These are phyloP conservation scores for Cordyceps sp. DNA, from an alignment of 2,329 filamentous ascomycete species.

Conservation along the genomic window DNA sequence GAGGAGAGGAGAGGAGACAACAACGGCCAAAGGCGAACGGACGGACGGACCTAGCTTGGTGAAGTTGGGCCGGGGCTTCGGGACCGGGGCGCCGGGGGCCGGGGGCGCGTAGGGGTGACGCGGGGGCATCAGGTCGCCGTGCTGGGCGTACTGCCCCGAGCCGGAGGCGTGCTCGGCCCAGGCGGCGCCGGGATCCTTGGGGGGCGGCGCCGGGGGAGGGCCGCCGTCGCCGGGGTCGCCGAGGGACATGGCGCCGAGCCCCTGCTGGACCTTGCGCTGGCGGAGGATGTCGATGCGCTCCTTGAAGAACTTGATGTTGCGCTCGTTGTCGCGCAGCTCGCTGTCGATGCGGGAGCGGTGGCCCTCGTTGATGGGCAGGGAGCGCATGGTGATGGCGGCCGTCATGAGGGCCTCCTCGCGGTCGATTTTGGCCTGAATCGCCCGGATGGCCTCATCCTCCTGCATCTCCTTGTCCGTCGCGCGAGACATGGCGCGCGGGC, in stretches of 20 bases:
- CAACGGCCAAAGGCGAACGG: no score
- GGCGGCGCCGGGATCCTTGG: constrained; percentile 49
- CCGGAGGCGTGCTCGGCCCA: constrained; percentile 46
- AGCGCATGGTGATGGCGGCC: constrained; percentile 86
- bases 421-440: constrained; percentile 94
- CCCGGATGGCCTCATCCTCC: constrained; percentile 50
- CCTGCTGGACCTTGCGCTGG: constrained; percentile 56
- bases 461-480: constrained; percentile 36
- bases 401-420: constrained; percentile 90
- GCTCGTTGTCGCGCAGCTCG: constrained; percentile 82
- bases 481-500: no score
- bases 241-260: constrained; percentile 50
- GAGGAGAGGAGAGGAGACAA: no score
- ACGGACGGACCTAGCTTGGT: constrained; percentile 71
- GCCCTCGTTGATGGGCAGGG: constrained; percentile 83
- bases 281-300: constrained; percentile 79
- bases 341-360: constrained; percentile 83
- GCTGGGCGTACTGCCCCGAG: constrained; percentile 42
- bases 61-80: constrained; percentile 74
- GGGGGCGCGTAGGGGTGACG: constrained; percentile 59
- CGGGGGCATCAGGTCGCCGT: constrained; percentile 62
- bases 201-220: constrained; percentile 47
- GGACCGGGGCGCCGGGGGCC: constrained; percentile 47
- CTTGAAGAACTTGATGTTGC: constrained; percentile 93
- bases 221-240: constrained; percentile 30